These are phyloP conservation scores for Eimeria necatrix DNA, from an alignment of 169 alveolate genomes.

Conservation along the genomic window DNA sequence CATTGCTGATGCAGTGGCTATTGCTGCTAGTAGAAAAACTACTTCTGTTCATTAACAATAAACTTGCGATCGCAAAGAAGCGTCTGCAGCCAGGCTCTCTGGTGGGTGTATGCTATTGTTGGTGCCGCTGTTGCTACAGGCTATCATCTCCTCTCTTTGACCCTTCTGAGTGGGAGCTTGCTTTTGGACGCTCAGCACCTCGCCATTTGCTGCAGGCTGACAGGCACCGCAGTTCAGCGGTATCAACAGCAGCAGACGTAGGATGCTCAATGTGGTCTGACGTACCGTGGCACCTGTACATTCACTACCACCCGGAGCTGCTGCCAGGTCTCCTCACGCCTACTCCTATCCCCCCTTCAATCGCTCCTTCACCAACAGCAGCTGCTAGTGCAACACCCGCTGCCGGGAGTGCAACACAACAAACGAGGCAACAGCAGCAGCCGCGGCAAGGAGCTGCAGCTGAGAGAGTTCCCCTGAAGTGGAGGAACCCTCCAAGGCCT, in stretches of 20 bases:
- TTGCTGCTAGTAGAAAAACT: neutral
- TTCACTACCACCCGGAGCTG: constrained; percentile 75
- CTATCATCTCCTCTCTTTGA: constrained; percentile 75
- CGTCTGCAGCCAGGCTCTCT: neutral
- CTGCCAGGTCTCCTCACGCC: constrained; percentile 63
- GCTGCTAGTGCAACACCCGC: constrained; percentile 4
- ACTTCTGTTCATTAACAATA: neutral
- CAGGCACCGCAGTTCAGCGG: constrained; percentile 23
- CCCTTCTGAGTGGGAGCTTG: constrained; percentile 66
- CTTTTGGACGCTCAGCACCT: constrained; percentile 55
- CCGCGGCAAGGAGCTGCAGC: constrained; percentile 25
- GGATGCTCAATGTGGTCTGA: constrained; percentile 75
- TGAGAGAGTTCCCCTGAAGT: neutral
- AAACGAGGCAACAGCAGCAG: constrained; percentile 23
- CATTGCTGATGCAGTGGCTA: constrained; percentile 19
- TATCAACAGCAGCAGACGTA: neutral
- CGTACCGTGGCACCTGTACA: constrained; percentile 75
- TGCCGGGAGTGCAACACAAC: neutral
- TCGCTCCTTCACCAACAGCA: neutral
- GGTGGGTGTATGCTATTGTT: neutral
- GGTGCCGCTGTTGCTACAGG: constrained; percentile 63
- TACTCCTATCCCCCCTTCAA: constrained; percentile 16
- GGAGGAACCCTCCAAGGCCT: constrained; percentile 37
- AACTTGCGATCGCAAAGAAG: neutral
- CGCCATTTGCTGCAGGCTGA: constrained; percentile 41